Base-by-base conservation (phyloP, 768 basidiomycete genomes). In the Scleroderma citrinum region DNA sequence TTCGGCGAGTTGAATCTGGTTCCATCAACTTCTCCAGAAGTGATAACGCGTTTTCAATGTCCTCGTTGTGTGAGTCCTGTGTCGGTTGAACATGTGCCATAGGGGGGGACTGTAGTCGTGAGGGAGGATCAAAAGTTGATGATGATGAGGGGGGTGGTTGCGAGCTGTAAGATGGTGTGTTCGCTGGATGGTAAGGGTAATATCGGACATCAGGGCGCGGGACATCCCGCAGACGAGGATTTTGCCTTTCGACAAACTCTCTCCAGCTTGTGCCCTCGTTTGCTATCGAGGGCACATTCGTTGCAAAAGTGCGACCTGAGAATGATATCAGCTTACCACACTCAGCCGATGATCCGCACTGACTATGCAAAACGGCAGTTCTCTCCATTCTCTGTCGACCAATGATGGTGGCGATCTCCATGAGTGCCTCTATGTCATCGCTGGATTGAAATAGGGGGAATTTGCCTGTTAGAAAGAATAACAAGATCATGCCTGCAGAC, bases 361-460 rank as follows among this genome's bases (percentile, higher is more conserved):
- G 63, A 97, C 95, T 91, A 64, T 99, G 96, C 37, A 97, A 63
- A 17, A 86, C 79, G 0, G 94, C 95, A 32, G 82, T 77, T 60
- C 78, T 83, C 61, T 95, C 95, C 78, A 96, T 90, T 45, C 77
- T 77, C 54, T 75, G 77, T 53, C 79, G 78, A 7, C 96, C 96
- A 53, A 96, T 80, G 38, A 99, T 84, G 11, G 81, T 73, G 14
- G 91, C 86, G 47, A 97, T 85, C 68, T 99, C 96, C 85, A 97
- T 88, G 17, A 98, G 72, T 6, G 94, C 96, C 65, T 99, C 95
- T 31, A 85, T 78, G 62, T 99, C 96, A 59, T 98, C 92, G 58
- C 80, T 87, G 17, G 93, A 92, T 57, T 92, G 87, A 69, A 98
- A 93, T 24, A 97, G 68, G 2, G 96, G 96, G 61, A 97, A 99